A percentile compares a stretch with the other conserved stretches of the same genome.
Evolutionary conservation across 768 basidiomycete genomes (phyloP).

Genomic region (Agrocybe chaxingu): DNA sequence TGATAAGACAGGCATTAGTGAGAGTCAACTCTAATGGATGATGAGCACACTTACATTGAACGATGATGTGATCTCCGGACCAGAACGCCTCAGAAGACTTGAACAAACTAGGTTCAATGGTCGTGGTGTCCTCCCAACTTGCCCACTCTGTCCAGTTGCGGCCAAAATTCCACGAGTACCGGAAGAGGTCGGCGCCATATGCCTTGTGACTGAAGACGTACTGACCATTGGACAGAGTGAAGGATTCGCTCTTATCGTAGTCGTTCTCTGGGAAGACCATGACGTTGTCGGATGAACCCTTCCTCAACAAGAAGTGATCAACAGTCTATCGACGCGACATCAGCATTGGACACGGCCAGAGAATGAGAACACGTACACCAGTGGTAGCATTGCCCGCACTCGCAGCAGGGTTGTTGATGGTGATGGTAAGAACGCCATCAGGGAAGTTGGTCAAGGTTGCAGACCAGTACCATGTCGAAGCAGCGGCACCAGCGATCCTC

Average conservation of each 20-base stretch:
- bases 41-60: constrained; percentile 66
- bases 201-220: constrained; percentile 83
- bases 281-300: constrained; percentile 70
- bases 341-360: constrained; percentile 3
- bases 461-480: constrained; percentile 70
- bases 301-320: constrained; percentile 80
- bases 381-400: constrained; percentile 42
- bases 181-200: constrained; percentile 81
- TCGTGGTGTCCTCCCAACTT: constrained; percentile 71
- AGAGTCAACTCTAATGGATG: background rate
- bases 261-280: constrained; percentile 87
- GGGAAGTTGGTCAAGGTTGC: constrained; percentile 72
- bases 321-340: constrained; percentile 36
- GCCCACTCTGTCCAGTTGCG: constrained; percentile 81
- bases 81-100: constrained; percentile 56
- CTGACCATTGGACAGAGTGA: constrained; percentile 55
- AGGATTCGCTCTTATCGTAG: constrained; percentile 58
- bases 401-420: constrained; percentile 47
- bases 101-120: constrained; percentile 60
- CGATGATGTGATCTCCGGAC: constrained; percentile 80
- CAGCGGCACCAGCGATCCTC: constrained; percentile 48
- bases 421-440: constrained; percentile 80
- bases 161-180: constrained; percentile 87
- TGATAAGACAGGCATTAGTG: background rate
- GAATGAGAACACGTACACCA: constrained; percentile 41